phyloP scores from a whole-genome alignment of 2,329 filamentous ascomycete genomes.

The Microdochium bolleyi region DNA sequence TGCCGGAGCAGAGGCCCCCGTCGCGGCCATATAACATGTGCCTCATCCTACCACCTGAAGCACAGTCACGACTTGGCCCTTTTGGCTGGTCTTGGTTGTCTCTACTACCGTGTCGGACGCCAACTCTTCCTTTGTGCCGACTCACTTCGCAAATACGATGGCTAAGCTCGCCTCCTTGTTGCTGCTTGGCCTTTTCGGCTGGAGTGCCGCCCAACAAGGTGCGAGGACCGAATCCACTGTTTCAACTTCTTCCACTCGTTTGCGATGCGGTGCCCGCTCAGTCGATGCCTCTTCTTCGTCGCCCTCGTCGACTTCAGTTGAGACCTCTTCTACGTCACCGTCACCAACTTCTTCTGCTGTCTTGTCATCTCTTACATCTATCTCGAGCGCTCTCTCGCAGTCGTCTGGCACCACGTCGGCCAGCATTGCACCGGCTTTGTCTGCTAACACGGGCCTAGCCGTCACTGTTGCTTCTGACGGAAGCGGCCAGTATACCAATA shows the following conservation, averaged over 20 bases:
- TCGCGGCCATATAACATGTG: background rate
- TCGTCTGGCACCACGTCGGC: background rate
- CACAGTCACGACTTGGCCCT: background rate
- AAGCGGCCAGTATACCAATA: constrained; percentile 33
- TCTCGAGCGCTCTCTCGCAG: background rate
- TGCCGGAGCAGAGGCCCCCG: background rate
- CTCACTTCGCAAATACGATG: background rate
- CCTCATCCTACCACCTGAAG: background rate
- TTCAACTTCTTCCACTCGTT: background rate
- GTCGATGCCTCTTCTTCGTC: background rate
- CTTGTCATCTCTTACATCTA: background rate
- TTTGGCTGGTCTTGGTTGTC: background rate
- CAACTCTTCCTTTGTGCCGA: background rate
- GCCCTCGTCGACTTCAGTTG: background rate
- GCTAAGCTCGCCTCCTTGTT: background rate
- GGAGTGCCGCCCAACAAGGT: background rate
- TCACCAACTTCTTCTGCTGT: background rate
- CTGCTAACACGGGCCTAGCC: constrained; percentile 7
- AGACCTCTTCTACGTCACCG: background rate
- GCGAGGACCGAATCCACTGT: background rate
- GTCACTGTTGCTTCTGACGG: constrained; percentile 35
- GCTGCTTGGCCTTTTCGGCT: background rate
- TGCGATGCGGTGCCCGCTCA: background rate
- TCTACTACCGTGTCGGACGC: background rate
- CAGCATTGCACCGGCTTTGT: background rate